These are phyloP conservation scores for Pseudocercospora fuligena DNA, from an alignment of 2,329 filamentous ascomycete species.

Conservation along the genomic window DNA sequence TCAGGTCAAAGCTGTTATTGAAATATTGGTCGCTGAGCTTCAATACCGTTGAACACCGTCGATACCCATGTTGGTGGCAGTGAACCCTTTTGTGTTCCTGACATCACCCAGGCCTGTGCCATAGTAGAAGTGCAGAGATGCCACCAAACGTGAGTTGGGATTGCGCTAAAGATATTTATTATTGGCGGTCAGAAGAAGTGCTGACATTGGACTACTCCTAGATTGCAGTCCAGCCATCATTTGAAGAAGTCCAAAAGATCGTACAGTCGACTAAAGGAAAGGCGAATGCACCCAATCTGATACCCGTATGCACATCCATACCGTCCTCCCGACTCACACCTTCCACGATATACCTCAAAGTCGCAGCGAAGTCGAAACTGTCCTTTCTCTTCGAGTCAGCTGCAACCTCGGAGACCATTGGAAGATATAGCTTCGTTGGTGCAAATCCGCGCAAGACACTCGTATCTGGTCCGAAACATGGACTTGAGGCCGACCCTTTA, in stretches of 20 bases:
- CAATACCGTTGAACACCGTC: neutral
- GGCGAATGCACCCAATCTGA: constrained; percentile 71
- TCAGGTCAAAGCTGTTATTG: neutral
- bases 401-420: constrained; percentile 86
- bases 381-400: constrained; percentile 97
- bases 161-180: neutral
- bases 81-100: constrained; percentile 37
- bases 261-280: constrained; percentile 57
- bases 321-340: constrained; percentile 92
- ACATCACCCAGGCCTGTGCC: constrained; percentile 40
- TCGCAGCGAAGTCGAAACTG: constrained; percentile 77
- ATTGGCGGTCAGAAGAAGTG: neutral
- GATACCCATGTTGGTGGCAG: constrained; percentile 3
- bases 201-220: constrained; percentile 30
- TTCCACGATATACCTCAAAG: constrained; percentile 91
- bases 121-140: constrained; percentile 26
- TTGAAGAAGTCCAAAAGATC: constrained; percentile 64
- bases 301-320: constrained; percentile 82
- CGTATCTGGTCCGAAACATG: constrained; percentile 85
- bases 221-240: constrained; percentile 61
- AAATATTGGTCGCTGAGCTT: neutral
- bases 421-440: constrained; percentile 93
- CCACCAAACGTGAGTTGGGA: constrained; percentile 15
- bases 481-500: constrained; percentile 81
- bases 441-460: constrained; percentile 79